A percentile compares a stretch with the other conserved stretches of the same genome.
Evolutionary conservation across 768 basidiomycete genomes (phyloP).

Genomic region (Crepidotus variabilis): DNA sequence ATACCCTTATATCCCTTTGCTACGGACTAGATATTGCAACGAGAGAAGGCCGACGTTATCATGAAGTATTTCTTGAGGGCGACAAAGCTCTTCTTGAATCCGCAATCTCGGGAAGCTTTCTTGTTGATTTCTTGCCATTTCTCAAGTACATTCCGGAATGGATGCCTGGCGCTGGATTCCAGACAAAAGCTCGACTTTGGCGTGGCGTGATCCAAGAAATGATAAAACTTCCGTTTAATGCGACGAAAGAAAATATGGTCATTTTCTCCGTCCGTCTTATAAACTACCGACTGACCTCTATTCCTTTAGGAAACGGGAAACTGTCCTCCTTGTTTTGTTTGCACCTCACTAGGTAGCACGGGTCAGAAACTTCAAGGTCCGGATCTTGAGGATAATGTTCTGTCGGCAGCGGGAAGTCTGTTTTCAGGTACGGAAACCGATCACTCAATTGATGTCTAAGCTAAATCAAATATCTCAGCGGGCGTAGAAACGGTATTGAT

Average conservation of each 20-base stretch:
- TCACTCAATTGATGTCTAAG: constrained; percentile 17
- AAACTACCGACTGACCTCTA: background rate
- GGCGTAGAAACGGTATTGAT: constrained; percentile 17
- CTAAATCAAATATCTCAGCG: constrained; percentile 8
- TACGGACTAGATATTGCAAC: constrained; percentile 43
- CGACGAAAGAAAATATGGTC: constrained; percentile 23
- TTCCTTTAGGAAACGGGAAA: constrained; percentile 11
- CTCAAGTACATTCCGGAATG: constrained; percentile 49
- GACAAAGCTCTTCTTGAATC: constrained; percentile 28
- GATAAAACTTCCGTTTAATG: constrained; percentile 31
- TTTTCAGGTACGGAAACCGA: constrained; percentile 19
- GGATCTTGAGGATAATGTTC: constrained; percentile 16
- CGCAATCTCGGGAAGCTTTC: constrained; percentile 34
- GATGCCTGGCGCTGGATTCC: constrained; percentile 60
- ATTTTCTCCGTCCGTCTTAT: constrained; percentile 3
- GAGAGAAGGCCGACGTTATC: constrained; percentile 36
- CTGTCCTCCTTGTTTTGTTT: constrained; percentile 20
- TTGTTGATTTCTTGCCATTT: constrained; percentile 39
- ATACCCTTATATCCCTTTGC: constrained; percentile 34
- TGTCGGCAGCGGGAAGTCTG: constrained; percentile 38
- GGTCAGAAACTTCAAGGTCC: constrained; percentile 17
- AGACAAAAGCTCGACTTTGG: constrained; percentile 46
- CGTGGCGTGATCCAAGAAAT: constrained; percentile 30
- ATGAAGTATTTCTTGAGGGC: constrained; percentile 36
- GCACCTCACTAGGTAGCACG: constrained; percentile 19